Evolutionary conservation across 1,284 basidiomycete genomes (phyloP).

Genomic region (Peniophora sp.): DNA sequence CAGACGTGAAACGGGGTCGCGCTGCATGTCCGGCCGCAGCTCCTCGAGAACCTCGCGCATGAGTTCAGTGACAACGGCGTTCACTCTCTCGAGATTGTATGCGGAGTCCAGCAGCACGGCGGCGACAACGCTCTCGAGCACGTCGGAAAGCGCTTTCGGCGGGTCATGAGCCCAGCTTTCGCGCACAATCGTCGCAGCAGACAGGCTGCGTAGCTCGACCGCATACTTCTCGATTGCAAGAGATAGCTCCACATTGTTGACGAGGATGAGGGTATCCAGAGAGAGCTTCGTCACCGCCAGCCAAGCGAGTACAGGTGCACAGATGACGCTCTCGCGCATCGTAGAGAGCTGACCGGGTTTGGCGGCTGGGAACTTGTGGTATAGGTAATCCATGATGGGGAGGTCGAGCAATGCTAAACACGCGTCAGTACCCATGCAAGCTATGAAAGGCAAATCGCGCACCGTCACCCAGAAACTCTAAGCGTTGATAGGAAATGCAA

Average conservation of each 20-base stretch:
- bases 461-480: slow-evolving; percentile 86
- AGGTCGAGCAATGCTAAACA: slow-evolving; percentile 65
- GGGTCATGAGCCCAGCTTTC: slow-evolving; percentile 76
- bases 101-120: slow-evolving; percentile 77
- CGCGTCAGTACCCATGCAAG: slow-evolving; percentile 2
- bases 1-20: slow-evolving; percentile 62
- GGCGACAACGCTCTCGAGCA: slow-evolving; percentile 78
- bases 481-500: slow-evolving; percentile 67
- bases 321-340: slow-evolving; percentile 66
- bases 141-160: slow-evolving; percentile 72
- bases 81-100: slow-evolving; percentile 61
- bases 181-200: slow-evolving; percentile 52
- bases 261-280: slow-evolving; percentile 65
- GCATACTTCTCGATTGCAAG: slow-evolving; percentile 54
- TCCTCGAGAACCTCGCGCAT: slow-evolving; percentile 56
- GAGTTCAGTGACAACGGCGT: slow-evolving; percentile 46
- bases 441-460: slow-evolving; percentile 15
- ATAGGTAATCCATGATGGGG: slow-evolving; percentile 67
- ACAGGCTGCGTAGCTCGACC: slow-evolving; percentile 45
- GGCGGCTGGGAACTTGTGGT: slow-evolving; percentile 56
- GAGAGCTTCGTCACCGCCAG: slow-evolving; percentile 56
- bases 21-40: slow-evolving; percentile 47
- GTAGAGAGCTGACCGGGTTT: slow-evolving; percentile 70
- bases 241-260: slow-evolving; percentile 63
- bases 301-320: slow-evolving; percentile 62